These are phyloP conservation scores for Eleusine indica DNA, from an alignment of 176 grass and related monocot genomes.

Conservation along the genomic window DNA sequence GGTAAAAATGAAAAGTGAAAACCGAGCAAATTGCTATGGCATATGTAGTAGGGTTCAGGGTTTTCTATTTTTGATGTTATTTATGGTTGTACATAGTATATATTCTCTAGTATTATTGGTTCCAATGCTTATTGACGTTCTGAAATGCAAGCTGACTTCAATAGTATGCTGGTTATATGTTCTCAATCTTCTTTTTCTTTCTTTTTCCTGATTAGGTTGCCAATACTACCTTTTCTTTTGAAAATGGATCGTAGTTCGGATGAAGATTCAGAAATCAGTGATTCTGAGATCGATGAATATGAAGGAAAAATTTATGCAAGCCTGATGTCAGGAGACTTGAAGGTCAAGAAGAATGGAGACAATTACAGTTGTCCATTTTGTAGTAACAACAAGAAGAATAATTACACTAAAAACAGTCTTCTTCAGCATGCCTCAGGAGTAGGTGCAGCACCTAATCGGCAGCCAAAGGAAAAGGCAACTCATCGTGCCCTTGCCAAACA, in stretches of 20 bases:
- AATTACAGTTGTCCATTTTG: slow-evolving; percentile 79
- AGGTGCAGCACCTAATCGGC: slow-evolving; percentile 62
- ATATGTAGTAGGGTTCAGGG: neutral
- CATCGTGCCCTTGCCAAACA: slow-evolving; percentile 73
- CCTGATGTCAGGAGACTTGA: slow-evolving; percentile 54
- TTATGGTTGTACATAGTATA: neutral
- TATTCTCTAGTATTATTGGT: neutral
- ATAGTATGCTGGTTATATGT: neutral
- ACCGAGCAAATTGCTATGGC: neutral
- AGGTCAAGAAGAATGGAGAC: slow-evolving; percentile 46
- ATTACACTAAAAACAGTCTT: slow-evolving; percentile 59
- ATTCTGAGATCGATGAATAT: slow-evolving; percentile 80
- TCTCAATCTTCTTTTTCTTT: slow-evolving; percentile 4
- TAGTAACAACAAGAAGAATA: slow-evolving; percentile 67
- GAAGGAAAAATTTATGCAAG: slow-evolving; percentile 52
- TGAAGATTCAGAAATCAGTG: slow-evolving; percentile 65
- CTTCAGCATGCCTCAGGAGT: slow-evolving; percentile 82
- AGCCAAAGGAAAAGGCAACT: slow-evolving; percentile 64
- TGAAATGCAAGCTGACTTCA: neutral
- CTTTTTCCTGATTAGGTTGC: neutral
- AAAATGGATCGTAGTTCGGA: slow-evolving; percentile 63
- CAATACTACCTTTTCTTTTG: neutral
- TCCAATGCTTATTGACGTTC: neutral
- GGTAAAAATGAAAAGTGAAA: neutral
- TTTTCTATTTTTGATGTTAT: neutral